These are phyloP conservation scores for Neurospora intermedia DNA, from an alignment of 495 filamentous ascomycete genomes.

Conservation along the genomic window DNA sequence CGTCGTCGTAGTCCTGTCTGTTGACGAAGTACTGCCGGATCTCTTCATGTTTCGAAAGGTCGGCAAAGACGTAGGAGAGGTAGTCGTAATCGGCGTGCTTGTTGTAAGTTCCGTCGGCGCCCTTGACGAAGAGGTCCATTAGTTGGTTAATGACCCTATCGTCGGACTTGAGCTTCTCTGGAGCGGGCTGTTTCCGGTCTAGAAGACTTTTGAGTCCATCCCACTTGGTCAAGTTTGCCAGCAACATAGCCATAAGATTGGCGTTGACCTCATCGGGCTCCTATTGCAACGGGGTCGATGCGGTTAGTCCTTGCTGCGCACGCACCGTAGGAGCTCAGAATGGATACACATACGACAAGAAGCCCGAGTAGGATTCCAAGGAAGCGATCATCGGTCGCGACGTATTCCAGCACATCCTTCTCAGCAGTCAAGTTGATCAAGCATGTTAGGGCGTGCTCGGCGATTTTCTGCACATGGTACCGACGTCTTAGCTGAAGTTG, in stretches of 20 bases:
- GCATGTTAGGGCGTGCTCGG: conserved; percentile 85
- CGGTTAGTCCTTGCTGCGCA: conserved; percentile 6
- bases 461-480: conserved; percentile 52
- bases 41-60: conserved; percentile 68
- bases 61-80: conserved; percentile 85
- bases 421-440: conserved; percentile 85
- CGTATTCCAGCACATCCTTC: conserved; percentile 53
- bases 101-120: conserved; percentile 70
- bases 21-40: conserved; percentile 67
- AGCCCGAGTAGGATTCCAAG: conserved; percentile 59
- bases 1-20: conserved; percentile 60
- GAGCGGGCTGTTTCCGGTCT: conserved; percentile 48
- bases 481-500: background rate
- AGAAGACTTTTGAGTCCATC: conserved; percentile 58
- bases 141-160: conserved; percentile 74
- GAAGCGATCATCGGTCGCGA: conserved; percentile 74
- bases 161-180: conserved; percentile 53
- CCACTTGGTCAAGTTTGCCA: conserved; percentile 83
- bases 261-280: conserved; percentile 55
- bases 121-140: conserved; percentile 91
- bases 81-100: conserved; percentile 84
- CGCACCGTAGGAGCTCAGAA: background rate
- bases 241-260: conserved; percentile 77
- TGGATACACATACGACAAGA: conserved; percentile 56
- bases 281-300: conserved; percentile 17